Conservation (phyloP, 441 rosid genomes). For the Croton setiger region DNA sequence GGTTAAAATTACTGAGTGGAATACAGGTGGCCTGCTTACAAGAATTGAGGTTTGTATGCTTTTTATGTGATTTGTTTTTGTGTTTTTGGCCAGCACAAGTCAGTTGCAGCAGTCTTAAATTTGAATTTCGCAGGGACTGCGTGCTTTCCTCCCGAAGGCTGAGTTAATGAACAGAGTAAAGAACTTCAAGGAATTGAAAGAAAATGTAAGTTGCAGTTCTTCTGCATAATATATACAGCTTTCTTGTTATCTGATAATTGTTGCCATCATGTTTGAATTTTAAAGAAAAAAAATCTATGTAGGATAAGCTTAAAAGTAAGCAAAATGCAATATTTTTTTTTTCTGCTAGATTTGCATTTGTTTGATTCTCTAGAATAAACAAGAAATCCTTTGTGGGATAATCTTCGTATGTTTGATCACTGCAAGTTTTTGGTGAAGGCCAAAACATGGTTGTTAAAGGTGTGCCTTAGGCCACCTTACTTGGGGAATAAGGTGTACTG, state of each 20-base stretch:
- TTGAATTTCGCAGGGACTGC: slow-evolving; percentile 59
- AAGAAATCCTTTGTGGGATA: not conserved
- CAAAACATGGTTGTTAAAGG: no score
- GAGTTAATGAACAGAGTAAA: slow-evolving; percentile 71
- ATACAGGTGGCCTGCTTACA: slow-evolving; percentile 83
- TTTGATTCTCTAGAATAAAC: not conserved
- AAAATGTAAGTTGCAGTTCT: slow-evolving; percentile 55
- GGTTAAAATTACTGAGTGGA: slow-evolving; percentile 84
- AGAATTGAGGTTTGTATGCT: slow-evolving; percentile 65
- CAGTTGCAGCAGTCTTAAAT: slow-evolving; percentile 4
- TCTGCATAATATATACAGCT: not conserved
- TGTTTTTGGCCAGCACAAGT: not conserved
- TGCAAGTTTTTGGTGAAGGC: not conserved
- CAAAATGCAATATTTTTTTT: slow-evolving; percentile 11
- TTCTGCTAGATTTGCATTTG: slow-evolving; percentile 6
- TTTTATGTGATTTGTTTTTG: slow-evolving; percentile 12
- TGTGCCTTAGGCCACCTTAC: no score
- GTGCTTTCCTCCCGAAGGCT: slow-evolving; percentile 87
- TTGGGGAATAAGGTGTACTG: no score
- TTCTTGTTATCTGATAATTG: not conserved
- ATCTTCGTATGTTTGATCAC: not conserved
- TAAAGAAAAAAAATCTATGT: not conserved
- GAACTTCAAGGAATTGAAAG: slow-evolving; percentile 82
- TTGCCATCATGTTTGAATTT: not conserved
- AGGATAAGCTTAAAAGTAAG: not conserved